These are phyloP conservation scores for Neurospora pannonica DNA, from an alignment of 495 filamentous ascomycete species.

Conservation along the genomic window DNA sequence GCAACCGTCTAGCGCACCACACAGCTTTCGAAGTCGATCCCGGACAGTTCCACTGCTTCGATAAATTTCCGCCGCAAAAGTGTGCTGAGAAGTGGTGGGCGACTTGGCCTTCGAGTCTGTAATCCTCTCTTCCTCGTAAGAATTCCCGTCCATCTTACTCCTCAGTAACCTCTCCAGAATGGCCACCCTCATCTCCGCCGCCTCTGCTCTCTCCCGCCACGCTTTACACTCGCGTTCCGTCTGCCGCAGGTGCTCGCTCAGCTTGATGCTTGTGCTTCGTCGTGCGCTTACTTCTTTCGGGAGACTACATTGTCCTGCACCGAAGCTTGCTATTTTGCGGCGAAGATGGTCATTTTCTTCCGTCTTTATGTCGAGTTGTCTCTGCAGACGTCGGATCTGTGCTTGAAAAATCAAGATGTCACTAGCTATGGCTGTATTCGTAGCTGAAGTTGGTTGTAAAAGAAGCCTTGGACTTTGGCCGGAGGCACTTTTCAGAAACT, in stretches of 20 bases:
- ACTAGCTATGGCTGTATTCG: constrained; percentile 3
- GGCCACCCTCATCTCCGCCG: constrained; percentile 37
- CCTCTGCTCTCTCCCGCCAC: constrained; percentile 43
- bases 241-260: constrained; percentile 35
- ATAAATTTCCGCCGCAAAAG: neutral
- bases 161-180: constrained; percentile 24
- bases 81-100: neutral
- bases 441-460: neutral
- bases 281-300: neutral
- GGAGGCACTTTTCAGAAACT: constrained; percentile 3
- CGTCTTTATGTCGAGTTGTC: constrained; percentile 24
- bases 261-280: constrained; percentile 3
- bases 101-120: neutral
- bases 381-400: constrained; percentile 37
- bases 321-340: constrained; percentile 18
- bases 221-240: constrained; percentile 32
- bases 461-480: neutral
- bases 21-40: neutral
- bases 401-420: constrained; percentile 32
- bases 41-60: neutral
- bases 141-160: constrained; percentile 10
- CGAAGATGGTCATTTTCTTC: constrained; percentile 34
- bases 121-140: neutral
- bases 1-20: neutral
- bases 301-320: constrained; percentile 22